phyloP scores from a whole-genome alignment of 352 stramenopile species.

The Phytophthora sp. region DNA sequence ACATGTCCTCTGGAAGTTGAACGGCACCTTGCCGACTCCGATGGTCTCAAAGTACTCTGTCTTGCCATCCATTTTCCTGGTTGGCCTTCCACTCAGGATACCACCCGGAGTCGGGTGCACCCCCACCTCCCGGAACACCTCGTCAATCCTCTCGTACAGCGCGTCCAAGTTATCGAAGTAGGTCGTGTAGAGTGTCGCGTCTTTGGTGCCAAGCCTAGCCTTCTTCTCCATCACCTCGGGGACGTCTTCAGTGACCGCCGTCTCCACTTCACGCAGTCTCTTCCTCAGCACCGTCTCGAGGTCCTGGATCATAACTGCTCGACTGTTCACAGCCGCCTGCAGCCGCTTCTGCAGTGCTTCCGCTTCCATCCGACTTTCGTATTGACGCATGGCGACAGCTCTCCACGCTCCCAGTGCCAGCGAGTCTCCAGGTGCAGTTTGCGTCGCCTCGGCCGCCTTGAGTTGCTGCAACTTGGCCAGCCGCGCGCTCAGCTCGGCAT shows the following conservation, averaged over 20 bases:
- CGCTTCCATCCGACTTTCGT: conserved; percentile 26
- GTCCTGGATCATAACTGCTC: conserved; percentile 31
- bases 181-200: conserved; percentile 28
- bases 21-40: conserved; percentile 19
- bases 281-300: conserved; percentile 19
- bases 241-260: neutral
- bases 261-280: conserved; percentile 16
- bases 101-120: conserved; percentile 2
- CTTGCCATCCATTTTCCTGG: conserved; percentile 8
- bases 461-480: conserved; percentile 14
- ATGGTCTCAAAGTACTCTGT: conserved; percentile 30
- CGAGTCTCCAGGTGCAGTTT: conserved; percentile 4
- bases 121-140: conserved; percentile 19
- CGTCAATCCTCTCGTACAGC: conserved; percentile 14
- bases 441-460: conserved; percentile 5
- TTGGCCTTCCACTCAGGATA: conserved; percentile 20
- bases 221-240: conserved; percentile 21
- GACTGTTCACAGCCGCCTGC: conserved; percentile 12
- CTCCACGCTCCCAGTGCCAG: conserved; percentile 20
- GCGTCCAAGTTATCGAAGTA: conserved; percentile 32
- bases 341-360: conserved; percentile 18
- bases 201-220: conserved; percentile 8
- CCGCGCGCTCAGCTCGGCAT: conserved; percentile 15
- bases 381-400: conserved; percentile 27
- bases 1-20: conserved; percentile 18